Base-by-base conservation (phyloP, 345 rosid genomes). In the Boechera stricta region DNA sequence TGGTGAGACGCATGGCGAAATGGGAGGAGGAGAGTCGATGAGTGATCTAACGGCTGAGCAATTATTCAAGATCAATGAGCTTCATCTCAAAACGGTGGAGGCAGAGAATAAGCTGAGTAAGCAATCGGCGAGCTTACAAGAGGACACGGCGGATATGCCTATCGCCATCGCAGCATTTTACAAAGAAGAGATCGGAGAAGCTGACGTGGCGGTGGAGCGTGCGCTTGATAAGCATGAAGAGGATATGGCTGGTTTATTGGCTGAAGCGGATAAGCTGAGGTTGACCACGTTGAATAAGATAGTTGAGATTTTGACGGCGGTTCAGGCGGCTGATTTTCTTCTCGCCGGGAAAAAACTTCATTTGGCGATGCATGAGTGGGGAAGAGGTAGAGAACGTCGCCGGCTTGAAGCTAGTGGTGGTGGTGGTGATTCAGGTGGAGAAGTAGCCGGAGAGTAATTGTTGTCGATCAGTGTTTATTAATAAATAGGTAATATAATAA, bases 241-340 rank as follows among this genome's bases (percentile, higher is more conserved):
- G 29, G 67, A 45, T 5, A 77, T 82, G 81, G 73, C 72, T 18
- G 11, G 38, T 35, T 24, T 86, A 6, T 6, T 88, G 13, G 51
- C 56, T 58, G 82, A 69, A 55, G 89, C 85, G 5, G 84, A 88
- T 55, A 42, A 79, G 44, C 64, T 86, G 4, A 75, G 90, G 84
- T 78, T 15, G 35, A 44, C 61, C 73, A 75, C 73, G 5, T 49
- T 75, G 42, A 82, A 85, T 10, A 84, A 77, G 39, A 12, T 84
- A 3, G 24, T 79, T 0, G 64, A 42, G 6, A 76, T 79, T n/a
- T 66, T 86, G 67, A 80, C 70, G 10, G 71, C 80, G 3, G 16
- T 47, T 18, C 88, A 85, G 52, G 85, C 85, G 1, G 75, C 70
- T n/a, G 84, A 85, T 32, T 71, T 66, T 79, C 78, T 81, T 0